Evolutionary conservation across 2,329 filamentous ascomycete genomes (phyloP), one percentile per base, ranked within the genome.

Genomic region (Neurospora sp.): DNA sequence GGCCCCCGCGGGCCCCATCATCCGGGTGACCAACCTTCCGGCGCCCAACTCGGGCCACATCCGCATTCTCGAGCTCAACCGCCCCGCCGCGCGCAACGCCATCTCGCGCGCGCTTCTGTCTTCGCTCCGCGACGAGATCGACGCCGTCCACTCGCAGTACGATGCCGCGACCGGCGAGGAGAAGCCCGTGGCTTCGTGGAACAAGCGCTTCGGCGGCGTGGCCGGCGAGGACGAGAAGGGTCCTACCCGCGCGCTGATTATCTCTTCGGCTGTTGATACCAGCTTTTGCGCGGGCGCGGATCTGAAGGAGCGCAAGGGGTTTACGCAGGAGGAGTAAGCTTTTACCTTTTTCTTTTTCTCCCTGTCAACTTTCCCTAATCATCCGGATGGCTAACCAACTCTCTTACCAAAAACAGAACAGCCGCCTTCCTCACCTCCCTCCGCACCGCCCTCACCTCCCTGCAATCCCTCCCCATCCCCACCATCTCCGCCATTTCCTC

Each of bases 221-320:
- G 82, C 82, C 2, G 82, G 81, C 0, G 75, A 79, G 4, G 81
- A 83, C 70, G 74, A 83, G 72, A 83, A 80, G 71, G 85, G 85
- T 0, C 85, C 86, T 0, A 97, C 94, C 17, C 84, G 96, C 73
- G 95, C 92, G 2, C 79, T 99, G 74, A 88, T 99, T 52, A 76
- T 99, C 17, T 91, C 92, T 11, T 96, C 92, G 77, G 92, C 92
- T 52, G 86, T 92, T n/a, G 92, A 97, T 75, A 85, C 88, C 33
- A 91, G 89, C 76, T 99, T 99, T 80, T 99, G 96, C 80, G 93
- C 96, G 0, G 96, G 96, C 43, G 96, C 96, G 4, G 96, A 99
- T 78, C 81, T 99, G 76, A 98, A 97, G 79, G 95, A 97, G 83
- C 84, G 95, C 37, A 86, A 87, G 70, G 87, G 85, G 4, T 96